A percentile compares a stretch with the other conserved stretches of the same genome.
phyloP scores from a whole-genome alignment of 164 flowering plant species.

The Protea cynaroides region DNA sequence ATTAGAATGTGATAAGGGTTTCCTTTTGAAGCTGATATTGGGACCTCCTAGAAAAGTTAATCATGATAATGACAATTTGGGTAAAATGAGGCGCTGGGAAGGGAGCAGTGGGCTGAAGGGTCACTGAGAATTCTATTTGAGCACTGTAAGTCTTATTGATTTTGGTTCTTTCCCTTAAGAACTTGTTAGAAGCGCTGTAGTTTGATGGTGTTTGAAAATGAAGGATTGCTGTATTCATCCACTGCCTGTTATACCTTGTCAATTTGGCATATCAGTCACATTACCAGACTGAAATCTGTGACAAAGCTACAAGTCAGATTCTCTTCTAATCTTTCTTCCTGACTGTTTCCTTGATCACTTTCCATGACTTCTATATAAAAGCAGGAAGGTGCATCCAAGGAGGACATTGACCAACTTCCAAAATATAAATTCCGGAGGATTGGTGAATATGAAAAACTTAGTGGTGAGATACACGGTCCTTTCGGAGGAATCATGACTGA shows the following conservation, averaged over 20 bases:
- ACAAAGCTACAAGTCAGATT: background rate
- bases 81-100: too few species aligned
- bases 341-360: background rate
- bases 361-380: conserved; percentile 3
- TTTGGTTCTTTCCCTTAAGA: too few species aligned
- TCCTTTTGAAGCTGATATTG: too few species aligned
- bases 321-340: background rate
- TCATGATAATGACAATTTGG: too few species aligned
- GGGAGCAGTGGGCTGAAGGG: too few species aligned
- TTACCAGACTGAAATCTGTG: too few species aligned
- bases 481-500: conserved; percentile 60
- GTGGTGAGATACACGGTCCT: conserved; percentile 40
- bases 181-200: too few species aligned
- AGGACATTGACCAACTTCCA: conserved; percentile 54
- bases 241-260: background rate
- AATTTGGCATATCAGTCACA: background rate
- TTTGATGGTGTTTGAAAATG: background rate
- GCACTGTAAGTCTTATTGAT: too few species aligned
- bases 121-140: too few species aligned
- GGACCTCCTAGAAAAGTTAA: too few species aligned
- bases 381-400: conserved; percentile 79
- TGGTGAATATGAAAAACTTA: conserved; percentile 36
- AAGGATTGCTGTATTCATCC: background rate
- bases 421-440: conserved; percentile 47
- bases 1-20: too few species aligned